Percentiles rank a stretch among this genome's conserved stretches.
phyloP scores from a whole-genome alignment of 768 basidiomycete species.

The Phlebiopsis gigantea region DNA sequence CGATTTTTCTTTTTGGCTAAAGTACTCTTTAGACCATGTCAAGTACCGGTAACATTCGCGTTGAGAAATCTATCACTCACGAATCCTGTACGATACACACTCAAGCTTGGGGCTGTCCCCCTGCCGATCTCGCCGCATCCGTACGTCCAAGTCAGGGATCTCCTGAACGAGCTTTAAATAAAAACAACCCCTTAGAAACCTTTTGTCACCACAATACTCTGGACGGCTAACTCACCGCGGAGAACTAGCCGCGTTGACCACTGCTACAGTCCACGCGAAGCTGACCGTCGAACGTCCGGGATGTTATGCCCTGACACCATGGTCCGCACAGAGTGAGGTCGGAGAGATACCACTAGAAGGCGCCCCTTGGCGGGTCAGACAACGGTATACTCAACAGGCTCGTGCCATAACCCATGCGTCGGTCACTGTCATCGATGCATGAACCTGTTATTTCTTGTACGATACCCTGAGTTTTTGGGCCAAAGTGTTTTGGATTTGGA shows the following conservation, averaged over 20 bases:
- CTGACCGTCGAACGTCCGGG: conserved; percentile 64
- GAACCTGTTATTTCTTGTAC: neutral
- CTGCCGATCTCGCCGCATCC: conserved; percentile 20
- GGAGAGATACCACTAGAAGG: conserved; percentile 30
- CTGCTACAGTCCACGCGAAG: conserved; percentile 38
- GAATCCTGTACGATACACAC: conserved; percentile 49
- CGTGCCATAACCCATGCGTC: conserved; percentile 23
- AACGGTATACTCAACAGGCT: conserved; percentile 36
- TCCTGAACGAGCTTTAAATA: neutral
- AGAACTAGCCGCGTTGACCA: conserved; percentile 44
- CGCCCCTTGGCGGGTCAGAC: conserved; percentile 30
- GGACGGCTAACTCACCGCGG: conserved; percentile 69
- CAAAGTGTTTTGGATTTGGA: neutral
- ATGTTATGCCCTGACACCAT: conserved; percentile 57
- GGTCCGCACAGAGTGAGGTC: conserved; percentile 68
- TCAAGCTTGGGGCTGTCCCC: conserved; percentile 30
- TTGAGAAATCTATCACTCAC: conserved; percentile 73
- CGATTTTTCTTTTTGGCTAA: too few relatives aligned
- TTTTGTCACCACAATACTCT: conserved; percentile 49
- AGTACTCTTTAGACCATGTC: conserved; percentile 61
- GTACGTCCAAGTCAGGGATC: neutral
- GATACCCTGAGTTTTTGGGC: neutral
- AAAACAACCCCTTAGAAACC: conserved; percentile 26
- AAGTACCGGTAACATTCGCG: conserved; percentile 46
- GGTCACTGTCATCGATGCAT: conserved; percentile 31